Evolutionary conservation across 2,329 filamentous ascomycete species (phyloP).

Genomic region (Beauveria sp.): DNA sequence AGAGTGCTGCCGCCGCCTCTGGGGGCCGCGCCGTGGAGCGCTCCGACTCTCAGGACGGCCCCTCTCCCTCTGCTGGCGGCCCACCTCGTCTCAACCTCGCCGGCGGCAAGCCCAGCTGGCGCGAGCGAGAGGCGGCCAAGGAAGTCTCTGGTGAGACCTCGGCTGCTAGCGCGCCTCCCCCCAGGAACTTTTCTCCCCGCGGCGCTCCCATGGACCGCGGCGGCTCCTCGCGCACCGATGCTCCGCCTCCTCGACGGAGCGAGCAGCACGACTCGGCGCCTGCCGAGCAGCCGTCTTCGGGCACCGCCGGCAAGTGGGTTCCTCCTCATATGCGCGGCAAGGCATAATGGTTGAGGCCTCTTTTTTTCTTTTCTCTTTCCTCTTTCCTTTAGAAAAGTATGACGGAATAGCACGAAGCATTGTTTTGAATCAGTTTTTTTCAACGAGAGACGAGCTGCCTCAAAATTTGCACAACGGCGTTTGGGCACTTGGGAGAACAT

Average conservation of each 20-base stretch:
- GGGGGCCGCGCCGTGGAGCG: conserved; percentile 31
- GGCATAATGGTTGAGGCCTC: conserved; percentile 8
- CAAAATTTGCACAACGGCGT: conserved; percentile 9
- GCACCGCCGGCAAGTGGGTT: conserved; percentile 52
- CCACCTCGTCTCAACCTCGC: conserved; percentile 56
- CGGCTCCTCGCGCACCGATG: conserved; percentile 30
- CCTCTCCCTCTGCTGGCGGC: conserved; percentile 30
- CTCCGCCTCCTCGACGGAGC: conserved; percentile 14
- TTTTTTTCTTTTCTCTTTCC: not conserved
- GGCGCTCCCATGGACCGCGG: conserved; percentile 35
- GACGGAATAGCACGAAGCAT: conserved; percentile 9
- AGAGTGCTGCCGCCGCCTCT: conserved; percentile 22
- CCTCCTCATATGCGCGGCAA: conserved; percentile 38
- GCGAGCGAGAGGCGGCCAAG: conserved; percentile 59
- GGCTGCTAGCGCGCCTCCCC: conserved; percentile 40
- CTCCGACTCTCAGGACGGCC: conserved; percentile 40
- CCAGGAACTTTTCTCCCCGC: conserved; percentile 26
- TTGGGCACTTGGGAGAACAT: conserved; percentile 7
- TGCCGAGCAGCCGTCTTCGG: conserved; percentile 44
- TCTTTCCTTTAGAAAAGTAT: conserved; percentile 1
- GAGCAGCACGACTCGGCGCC: conserved; percentile 33
- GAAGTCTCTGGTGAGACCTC: conserved; percentile 26
- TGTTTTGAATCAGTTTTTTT: conserved; percentile 6
- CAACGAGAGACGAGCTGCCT: conserved; percentile 2
- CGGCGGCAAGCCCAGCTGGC: conserved; percentile 60